Evolutionary conservation across 495 filamentous ascomycete species (phyloP), one percentile per base, ranked within the genome.

Genomic region (Neurospora sublineolata): DNA sequence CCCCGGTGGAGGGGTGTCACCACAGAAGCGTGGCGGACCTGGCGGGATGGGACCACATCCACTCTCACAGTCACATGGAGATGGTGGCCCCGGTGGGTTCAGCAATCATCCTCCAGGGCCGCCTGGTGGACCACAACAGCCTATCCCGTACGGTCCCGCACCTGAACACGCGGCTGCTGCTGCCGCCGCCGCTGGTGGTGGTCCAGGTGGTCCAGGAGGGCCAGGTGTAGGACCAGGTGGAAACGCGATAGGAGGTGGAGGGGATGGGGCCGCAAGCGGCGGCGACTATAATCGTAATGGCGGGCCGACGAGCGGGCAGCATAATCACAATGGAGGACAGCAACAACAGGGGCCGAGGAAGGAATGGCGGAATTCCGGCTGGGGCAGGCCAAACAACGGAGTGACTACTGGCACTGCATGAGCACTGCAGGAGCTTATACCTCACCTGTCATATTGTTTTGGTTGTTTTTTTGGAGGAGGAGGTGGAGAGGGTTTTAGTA

Each of bases 341-440:
- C 68, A 27, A 42, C 68, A 68, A 40, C 42, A 37, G 27, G 39
- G 11, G 70, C 77, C 80, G 74, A 77, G 77, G 70, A 76, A 80
- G 75, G 84, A 87, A 52, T 87, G 86, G 81, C 81, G 86, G 3
- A 87, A 87, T 74, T 87, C 85, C 11, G 84, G 77, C 14, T 87
- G 83, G 84, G 80, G 77, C 37, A 80, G 79, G 46, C 82, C 79
- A 67, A 81, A 82, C 67, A 82, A 77, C 60, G 73, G 78, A 37
- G 72, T 81, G 73, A 78, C 80, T 37, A 77, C 76, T 18, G 75
- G 79, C 68, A 79, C 75, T 58, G 75, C 74, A 67, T 80, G 52
- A 64, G 52, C 52, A 64, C 27, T 64, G 52, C 52, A 36, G 33
- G 52, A 27, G 39, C 36, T 70, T 23, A 20, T 40, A 70, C 41